A percentile compares a stretch with the other conserved stretches of the same genome.
Evolutionary conservation across 1,284 basidiomycete species (phyloP).

Genomic region (Austropuccinia psidii): DNA sequence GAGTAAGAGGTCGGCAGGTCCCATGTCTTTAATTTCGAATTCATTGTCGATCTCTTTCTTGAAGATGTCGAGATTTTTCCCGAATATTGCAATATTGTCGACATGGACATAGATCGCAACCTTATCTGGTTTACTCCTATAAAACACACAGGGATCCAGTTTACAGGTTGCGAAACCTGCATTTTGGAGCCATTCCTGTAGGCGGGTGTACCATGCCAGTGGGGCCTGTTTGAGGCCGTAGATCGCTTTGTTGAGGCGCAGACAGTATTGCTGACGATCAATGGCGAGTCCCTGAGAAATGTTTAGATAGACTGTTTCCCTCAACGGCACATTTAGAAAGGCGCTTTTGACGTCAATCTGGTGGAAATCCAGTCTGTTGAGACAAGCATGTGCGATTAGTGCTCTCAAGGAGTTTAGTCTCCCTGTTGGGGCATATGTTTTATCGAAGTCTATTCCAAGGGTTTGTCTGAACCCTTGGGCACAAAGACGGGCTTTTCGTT

Average conservation of each 20-base stretch:
- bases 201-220: background rate
- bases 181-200: background rate
- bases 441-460: background rate
- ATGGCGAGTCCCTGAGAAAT: background rate
- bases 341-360: background rate
- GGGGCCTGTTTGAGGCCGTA: conserved; percentile 14
- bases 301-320: background rate
- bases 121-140: background rate
- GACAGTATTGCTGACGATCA: background rate
- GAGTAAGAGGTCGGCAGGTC: background rate
- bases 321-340: background rate
- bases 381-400: background rate
- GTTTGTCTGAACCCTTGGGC: background rate
- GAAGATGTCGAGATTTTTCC: too few relatives aligned
- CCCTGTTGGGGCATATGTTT: background rate
- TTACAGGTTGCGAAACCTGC: background rate
- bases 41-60: too few relatives aligned
- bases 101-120: background rate
- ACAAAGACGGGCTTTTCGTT: background rate
- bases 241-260: background rate
- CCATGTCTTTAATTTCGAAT: too few relatives aligned
- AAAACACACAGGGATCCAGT: background rate
- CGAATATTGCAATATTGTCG: background rate
- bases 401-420: background rate
- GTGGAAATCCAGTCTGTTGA: background rate